Percentiles rank a stretch among this genome's conserved stretches.
These are phyloP conservation scores for Fusarium sp. DNA, from an alignment of 2,329 filamentous ascomycete species.

Conservation along the genomic window DNA sequence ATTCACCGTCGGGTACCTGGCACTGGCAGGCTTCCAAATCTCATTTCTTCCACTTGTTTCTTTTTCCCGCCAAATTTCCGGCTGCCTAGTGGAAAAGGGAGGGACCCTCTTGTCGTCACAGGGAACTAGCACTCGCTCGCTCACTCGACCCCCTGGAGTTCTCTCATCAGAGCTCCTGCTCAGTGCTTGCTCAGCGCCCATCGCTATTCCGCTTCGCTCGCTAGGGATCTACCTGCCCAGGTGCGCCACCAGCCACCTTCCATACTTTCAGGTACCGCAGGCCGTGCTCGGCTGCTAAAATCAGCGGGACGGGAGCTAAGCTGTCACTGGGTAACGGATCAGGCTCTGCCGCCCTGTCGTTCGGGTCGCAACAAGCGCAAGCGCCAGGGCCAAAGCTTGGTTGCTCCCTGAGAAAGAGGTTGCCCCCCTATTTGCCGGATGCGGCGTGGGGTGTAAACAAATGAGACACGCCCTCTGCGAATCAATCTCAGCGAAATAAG, in stretches of 20 bases:
- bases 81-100: neutral
- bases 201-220: slow-evolving; percentile 5
- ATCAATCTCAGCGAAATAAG: slow-evolving; percentile 43
- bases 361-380: slow-evolving; percentile 3
- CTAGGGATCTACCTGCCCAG: neutral
- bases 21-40: slow-evolving; percentile 1
- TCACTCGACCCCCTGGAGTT: neutral
- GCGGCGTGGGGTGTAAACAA: slow-evolving; percentile 51
- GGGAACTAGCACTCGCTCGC: neutral
- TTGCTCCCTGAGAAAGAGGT: slow-evolving; percentile 40
- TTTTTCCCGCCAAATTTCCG: slow-evolving; percentile 28
- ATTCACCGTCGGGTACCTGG: slow-evolving; percentile 13
- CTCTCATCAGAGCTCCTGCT: neutral
- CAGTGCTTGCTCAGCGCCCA: neutral
- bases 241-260: slow-evolving; percentile 8
- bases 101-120: slow-evolving; percentile 8
- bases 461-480: slow-evolving; percentile 49
- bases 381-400: slow-evolving; percentile 21
- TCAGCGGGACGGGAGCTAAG: slow-evolving; percentile 42
- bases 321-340: slow-evolving; percentile 24
- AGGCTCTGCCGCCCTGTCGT: slow-evolving; percentile 9
- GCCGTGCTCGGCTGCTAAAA: slow-evolving; percentile 30
- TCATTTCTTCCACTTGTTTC: slow-evolving; percentile 22
- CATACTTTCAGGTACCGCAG: slow-evolving; percentile 14
- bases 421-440: slow-evolving; percentile 49